These are phyloP conservation scores for Camellia japonica DNA, from an alignment of 148 eudicot species.

Conservation along the genomic window DNA sequence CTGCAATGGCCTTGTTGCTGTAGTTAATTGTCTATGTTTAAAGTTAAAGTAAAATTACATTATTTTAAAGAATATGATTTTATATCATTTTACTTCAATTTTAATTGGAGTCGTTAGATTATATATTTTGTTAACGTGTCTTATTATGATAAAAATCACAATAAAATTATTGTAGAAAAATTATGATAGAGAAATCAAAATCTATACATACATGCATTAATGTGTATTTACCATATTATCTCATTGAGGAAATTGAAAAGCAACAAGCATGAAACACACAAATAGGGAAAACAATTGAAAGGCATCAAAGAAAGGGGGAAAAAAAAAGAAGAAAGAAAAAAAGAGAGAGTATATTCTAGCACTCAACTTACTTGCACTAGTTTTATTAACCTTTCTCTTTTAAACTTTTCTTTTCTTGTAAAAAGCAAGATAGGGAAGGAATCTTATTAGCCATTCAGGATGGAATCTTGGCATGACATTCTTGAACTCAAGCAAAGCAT, in stretches of 20 bases:
- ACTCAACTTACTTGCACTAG: neutral
- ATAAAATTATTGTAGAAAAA: too few species aligned
- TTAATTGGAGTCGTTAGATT: too few species aligned
- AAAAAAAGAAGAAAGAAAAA: neutral
- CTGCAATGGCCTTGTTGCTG: too few species aligned
- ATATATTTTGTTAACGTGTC: too few species aligned
- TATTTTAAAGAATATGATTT: too few species aligned
- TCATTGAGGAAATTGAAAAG: neutral
- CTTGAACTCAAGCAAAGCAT: conserved; percentile 7
- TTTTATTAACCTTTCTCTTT: neutral
- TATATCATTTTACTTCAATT: too few species aligned
- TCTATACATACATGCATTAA: too few species aligned
- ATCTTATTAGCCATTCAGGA: neutral
- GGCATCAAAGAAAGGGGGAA: neutral
- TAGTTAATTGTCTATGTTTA: too few species aligned
- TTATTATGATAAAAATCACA: too few species aligned
- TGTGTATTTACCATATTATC: neutral
- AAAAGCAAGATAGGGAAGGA: conserved; percentile 4
- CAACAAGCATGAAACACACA: neutral
- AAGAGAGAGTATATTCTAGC: neutral
- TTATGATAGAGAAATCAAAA: too few species aligned
- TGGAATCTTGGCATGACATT: neutral
- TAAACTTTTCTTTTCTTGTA: neutral
- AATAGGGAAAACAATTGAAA: neutral
- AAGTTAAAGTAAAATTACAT: too few species aligned